Base-by-base conservation (phyloP, 75 land plant genomes). In the Selaginella moellendorffii region DNA sequence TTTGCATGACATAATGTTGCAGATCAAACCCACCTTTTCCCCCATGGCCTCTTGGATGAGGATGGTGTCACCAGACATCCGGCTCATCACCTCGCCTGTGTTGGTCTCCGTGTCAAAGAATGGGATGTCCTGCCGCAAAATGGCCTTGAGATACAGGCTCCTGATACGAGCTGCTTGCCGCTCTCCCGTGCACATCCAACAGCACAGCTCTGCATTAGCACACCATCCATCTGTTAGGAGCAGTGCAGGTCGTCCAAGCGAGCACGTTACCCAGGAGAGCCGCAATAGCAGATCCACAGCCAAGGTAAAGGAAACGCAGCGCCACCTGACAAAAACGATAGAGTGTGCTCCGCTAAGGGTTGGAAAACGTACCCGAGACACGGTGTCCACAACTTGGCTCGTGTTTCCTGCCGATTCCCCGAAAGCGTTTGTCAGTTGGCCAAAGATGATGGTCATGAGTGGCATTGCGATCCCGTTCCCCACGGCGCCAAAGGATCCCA, bases 41-140 rank as follows among this genome's bases (percentile, higher is more conserved):
- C 92, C 96, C 75, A 84, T 82, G 31, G 96, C 96, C 46, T 90
- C 92, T 71, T 89, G 96, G 60, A 89, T 86, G n/a, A 86, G 76
- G 19, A 87, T 68, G n/a, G 88, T 87, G 71, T 90, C 92, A 27
- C 96, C 96, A 14, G 96, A 81, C 88, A 90, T 84, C 52, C 85
- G 75, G 10, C 83, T 84, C 27, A 90, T 67, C 31, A 87, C 88
- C 66, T 87, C 88, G 36, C 97, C 97, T 31, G 93, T 90, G 17
- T 75, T 77, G 19, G 93, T 82, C 63, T 90, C 90, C 62, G 60
- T 73, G 30, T 90, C 97, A 66, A 85, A 89, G 66, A 85, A 89
- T n/a, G 90, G 70, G 30, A 89, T 62, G 66, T 89, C 96, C 72
- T 89, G 96, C 42, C 96, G 65, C 66, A 89, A 30, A 31, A 89